Evolutionary conservation across 768 basidiomycete genomes (phyloP), one percentile per base, ranked within the genome.

Genomic region (Termitomyces sp.): DNA sequence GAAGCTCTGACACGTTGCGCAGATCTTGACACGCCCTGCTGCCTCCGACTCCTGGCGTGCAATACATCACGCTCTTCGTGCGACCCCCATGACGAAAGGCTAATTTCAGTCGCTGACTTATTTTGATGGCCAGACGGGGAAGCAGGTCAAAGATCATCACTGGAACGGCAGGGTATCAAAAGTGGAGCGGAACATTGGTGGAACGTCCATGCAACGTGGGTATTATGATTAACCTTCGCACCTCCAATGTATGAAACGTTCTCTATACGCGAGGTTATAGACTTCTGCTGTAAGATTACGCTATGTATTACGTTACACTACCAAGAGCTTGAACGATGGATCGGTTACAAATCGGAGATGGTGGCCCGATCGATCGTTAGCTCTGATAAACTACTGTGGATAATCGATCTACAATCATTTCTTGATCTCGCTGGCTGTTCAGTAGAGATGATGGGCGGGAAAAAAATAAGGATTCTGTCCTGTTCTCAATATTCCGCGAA

Each of bases 41-140:
- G 89, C 82, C 12, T 91, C 91, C 63, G 89, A 92, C 69, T 90
- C 89, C 69, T 91, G 82, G 83, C 87, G 87, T 11, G 78, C 80
- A 37, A 83, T 78, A 38, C 81, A 90, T 33, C 91, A 93, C 66
- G 91, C 87, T 15, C 73, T 91, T 38, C 83, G 91, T 46, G 86
- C 84, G 11, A 93, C 91, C 3, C 91, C 91, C 88, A 87, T 60
- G 91, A 83, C 12, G 88, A 92, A 67, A 80, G 78, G 59, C 91
- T 91, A 1, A 75, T 76, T 19, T 89, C 86, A 0, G 91, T 91
- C 19, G 81, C 74, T 44, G 87, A 83, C 23, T 23, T 23, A 23
- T 43, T 92, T 89, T 66, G 83, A 86, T 67, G 66, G 66, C 45
- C 63, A 75, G 62, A 83, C 79, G 1, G 89, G 89, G 14, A 85